A percentile compares a stretch with the other conserved stretches of the same genome.
phyloP scores from a whole-genome alignment of 2,329 filamentous ascomycete genomes.

The Coleophoma crateriformis region DNA sequence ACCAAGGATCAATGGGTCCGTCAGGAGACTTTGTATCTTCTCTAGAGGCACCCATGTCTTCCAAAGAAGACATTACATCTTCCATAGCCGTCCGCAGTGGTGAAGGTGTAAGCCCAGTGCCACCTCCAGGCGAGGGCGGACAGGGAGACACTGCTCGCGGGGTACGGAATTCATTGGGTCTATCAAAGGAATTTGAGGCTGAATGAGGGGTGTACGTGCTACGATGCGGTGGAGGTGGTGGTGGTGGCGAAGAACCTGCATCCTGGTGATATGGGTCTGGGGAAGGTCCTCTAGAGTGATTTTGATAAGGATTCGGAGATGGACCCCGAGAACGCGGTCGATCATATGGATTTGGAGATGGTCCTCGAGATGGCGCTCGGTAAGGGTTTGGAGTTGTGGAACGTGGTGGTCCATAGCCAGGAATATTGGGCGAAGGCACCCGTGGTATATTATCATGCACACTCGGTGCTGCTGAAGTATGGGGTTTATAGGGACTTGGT shows the following conservation, averaged over 20 bases:
- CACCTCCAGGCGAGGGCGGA: conserved; percentile 62
- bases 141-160: conserved; percentile 56
- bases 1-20: conserved; percentile 71
- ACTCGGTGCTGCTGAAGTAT: conserved; percentile 1
- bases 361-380: conserved; percentile 14
- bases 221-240: conserved; percentile 79
- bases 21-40: conserved; percentile 48
- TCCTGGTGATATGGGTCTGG: conserved; percentile 27
- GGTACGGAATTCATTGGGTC: conserved; percentile 40
- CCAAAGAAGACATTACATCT: conserved; percentile 91
- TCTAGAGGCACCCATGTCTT: conserved; percentile 70
- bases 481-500: conserved; percentile 11
- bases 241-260: conserved; percentile 44
- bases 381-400: too few relatives aligned
- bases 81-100: conserved; percentile 94
- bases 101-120: conserved; percentile 74
- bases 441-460: conserved; percentile 15
- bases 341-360: conserved; percentile 20
- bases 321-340: conserved; percentile 29
- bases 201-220: conserved; percentile 39
- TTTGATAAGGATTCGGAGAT: conserved; percentile 28
- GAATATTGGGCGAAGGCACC: conserved; percentile 22
- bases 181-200: conserved; percentile 32
- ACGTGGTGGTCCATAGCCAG: conserved; percentile 10
- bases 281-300: conserved; percentile 32